Evolutionary conservation across 139 green algal species (phyloP), one percentile per base, ranked within the genome.

Genomic region (Volvox reticuliferus): DNA sequence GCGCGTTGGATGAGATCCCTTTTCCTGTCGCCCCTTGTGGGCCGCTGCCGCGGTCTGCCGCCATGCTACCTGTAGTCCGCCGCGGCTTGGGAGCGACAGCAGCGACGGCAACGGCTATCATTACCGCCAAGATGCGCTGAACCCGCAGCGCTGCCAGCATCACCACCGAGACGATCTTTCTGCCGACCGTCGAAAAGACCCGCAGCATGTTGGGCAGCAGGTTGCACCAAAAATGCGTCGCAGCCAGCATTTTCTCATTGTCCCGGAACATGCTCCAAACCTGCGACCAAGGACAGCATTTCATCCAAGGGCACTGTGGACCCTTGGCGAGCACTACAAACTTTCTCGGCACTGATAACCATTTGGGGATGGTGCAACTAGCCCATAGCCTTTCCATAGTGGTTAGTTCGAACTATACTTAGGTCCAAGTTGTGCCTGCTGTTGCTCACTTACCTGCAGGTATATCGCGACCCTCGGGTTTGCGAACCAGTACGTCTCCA

Each of bases 401-500:
- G 44, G 9, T 55, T 55, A 55, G 44, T 14, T 9, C 5, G 44
- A 55, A 55, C 44, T 9, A 55, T 55, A 55, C 9, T 9, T 9
- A 14, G 44, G 44, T 9, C 44, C 9, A 9, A 55, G 5, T 55
- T 5, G 44, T 55, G 44, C 44, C 9, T 55, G 5, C 44, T 55
- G 44, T 9, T 55, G 44, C 5, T 55, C 44, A 14, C 81, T 33
- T 24, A 92, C 92, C 89, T 88, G 86, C 28, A 90, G 50, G 89
- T 92, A 93, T 19, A 35, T 14, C 22, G 88, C 79, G n/a, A 94
- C 92, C 30, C 71, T 30, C 18, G 55, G 79, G 63, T 87, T 28
- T 2, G 33, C 63, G 36, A 94, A 93, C 92, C 92, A 94, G 44
- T 35, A 35, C 18, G 9, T n/a, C 61, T 78, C 80, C 63, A 94